Percentiles rank a stretch among this genome's conserved stretches.
Evolutionary conservation across 345 rosid genomes (phyloP).

Genomic region (Abelmoschus esculentus): DNA sequence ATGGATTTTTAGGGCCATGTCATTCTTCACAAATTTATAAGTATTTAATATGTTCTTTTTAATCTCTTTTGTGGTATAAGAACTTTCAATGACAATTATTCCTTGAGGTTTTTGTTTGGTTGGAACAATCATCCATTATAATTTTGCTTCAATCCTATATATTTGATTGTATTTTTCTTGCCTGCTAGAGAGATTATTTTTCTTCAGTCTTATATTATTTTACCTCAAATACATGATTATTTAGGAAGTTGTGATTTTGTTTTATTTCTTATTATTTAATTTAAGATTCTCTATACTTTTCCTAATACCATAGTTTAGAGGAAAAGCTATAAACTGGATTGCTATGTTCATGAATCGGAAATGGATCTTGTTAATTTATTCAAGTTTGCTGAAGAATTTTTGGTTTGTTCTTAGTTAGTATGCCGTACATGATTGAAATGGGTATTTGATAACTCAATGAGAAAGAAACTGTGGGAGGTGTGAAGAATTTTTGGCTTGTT

Average conservation of each 20-base stretch:
- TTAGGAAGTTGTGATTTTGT: not conserved
- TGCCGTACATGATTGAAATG: not conserved
- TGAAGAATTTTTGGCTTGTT: not conserved
- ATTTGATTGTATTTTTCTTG: not conserved
- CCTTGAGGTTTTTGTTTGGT: conserved; percentile 12
- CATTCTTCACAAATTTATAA: conserved; percentile 9
- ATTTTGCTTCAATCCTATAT: not conserved
- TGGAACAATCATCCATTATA: conserved; percentile 10
- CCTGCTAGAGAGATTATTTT: not conserved
- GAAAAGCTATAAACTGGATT: not conserved
- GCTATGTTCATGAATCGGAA: conserved; percentile 1
- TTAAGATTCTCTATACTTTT: not conserved
- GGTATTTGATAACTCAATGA: not conserved
- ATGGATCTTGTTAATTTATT: not conserved
- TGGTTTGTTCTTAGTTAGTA: not conserved
- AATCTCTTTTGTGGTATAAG: conserved; percentile 10
- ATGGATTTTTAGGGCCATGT: conserved; percentile 14
- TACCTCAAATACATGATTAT: not conserved
- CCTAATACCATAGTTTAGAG: not conserved
- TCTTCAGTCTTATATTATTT: not conserved
- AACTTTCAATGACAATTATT: conserved; percentile 18
- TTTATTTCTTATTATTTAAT: not conserved
- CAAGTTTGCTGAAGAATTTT: not conserved
- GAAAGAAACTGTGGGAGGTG: not conserved
- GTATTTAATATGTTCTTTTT: conserved; percentile 13